A percentile compares a stretch with the other conserved stretches of the same genome.
These are phyloP conservation scores for Astrothelium macrocarpum DNA, from an alignment of 495 filamentous ascomycete genomes.

Conservation along the genomic window DNA sequence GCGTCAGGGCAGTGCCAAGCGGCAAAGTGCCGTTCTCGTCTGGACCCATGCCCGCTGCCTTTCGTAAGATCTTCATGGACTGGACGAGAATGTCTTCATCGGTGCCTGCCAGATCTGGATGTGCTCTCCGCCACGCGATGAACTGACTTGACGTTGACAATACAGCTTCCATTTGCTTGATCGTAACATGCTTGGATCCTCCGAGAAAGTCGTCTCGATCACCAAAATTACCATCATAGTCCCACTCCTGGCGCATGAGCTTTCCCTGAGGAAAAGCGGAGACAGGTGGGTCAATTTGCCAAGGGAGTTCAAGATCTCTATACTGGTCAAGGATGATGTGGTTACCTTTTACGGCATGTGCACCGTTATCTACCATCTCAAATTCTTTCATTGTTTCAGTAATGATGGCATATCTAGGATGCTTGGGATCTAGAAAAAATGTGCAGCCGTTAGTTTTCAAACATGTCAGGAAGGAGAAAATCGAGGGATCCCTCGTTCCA, in stretches of 20 bases:
- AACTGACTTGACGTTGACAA: slow-evolving; percentile 37
- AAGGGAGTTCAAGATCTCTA: slow-evolving; percentile 40
- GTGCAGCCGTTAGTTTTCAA: background rate
- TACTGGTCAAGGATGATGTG: slow-evolving; percentile 32
- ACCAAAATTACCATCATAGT: slow-evolving; percentile 24
- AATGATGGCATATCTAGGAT: slow-evolving; percentile 16
- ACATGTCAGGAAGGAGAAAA: background rate
- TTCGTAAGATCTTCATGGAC: background rate
- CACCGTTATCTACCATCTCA: slow-evolving; percentile 25
- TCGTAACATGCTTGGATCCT: slow-evolving; percentile 13
- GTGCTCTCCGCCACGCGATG: slow-evolving; percentile 41
- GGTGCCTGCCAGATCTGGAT: slow-evolving; percentile 28
- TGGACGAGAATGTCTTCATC: slow-evolving; percentile 13
- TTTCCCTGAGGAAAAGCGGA: slow-evolving; percentile 33
- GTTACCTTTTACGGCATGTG: slow-evolving; percentile 35
- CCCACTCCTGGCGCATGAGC: slow-evolving; percentile 39
- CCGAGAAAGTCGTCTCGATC: slow-evolving; percentile 23
- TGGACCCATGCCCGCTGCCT: background rate
- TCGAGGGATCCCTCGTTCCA: background rate
- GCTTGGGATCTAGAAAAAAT: background rate
- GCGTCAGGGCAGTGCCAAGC: background rate
- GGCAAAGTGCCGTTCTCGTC: background rate
- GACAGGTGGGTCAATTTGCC: slow-evolving; percentile 33
- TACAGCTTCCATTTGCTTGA: slow-evolving; percentile 31
- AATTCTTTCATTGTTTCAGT: slow-evolving; percentile 28